Evolutionary conservation across 441 rosid species (phyloP).

Genomic region (Jatropha multifida): DNA sequence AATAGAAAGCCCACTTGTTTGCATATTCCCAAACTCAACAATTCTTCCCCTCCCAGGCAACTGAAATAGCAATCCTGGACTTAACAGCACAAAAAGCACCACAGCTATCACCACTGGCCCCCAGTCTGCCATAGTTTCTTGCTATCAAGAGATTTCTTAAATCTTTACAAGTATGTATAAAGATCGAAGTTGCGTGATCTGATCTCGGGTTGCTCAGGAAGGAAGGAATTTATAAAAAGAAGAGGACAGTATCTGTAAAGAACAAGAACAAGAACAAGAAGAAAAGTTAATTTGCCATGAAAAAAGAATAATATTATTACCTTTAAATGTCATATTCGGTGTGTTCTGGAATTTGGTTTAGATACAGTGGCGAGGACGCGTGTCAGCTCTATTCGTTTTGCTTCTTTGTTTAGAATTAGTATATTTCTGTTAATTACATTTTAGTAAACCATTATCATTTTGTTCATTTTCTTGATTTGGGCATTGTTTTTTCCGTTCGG

Average conservation of each 20-base stretch:
- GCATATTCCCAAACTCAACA: slow-evolving; percentile 79
- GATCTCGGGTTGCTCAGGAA: neutral
- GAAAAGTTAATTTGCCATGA: neutral
- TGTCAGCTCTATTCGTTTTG: slow-evolving; percentile 5
- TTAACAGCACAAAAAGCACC: slow-evolving; percentile 65
- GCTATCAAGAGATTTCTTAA: neutral
- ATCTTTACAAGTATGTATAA: neutral
- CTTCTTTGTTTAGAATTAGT: neutral
- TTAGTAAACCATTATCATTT: neutral
- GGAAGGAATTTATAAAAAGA: slow-evolving; percentile 8
- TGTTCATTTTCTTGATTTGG: neutral
- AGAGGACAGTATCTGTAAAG: slow-evolving; percentile 16
- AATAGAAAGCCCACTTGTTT: slow-evolving; percentile 73
- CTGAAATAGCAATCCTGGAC: slow-evolving; percentile 84
- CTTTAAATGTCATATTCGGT: neutral
- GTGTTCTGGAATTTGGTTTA: slow-evolving; percentile 5
- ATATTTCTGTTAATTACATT: neutral
- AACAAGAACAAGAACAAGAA: slow-evolving; percentile 11
- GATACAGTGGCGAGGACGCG: slow-evolving; percentile 6
- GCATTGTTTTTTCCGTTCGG: neutral
- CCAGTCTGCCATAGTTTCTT: slow-evolving; percentile 60
- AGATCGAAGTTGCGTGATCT: neutral
- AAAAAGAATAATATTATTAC: too few relatives aligned
- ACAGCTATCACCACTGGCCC: slow-evolving; percentile 68
- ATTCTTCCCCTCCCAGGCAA: slow-evolving; percentile 61